Conservation (phyloP, 2,329 filamentous ascomycete genomes). For the Chaetomiaceae sp. region DNA sequence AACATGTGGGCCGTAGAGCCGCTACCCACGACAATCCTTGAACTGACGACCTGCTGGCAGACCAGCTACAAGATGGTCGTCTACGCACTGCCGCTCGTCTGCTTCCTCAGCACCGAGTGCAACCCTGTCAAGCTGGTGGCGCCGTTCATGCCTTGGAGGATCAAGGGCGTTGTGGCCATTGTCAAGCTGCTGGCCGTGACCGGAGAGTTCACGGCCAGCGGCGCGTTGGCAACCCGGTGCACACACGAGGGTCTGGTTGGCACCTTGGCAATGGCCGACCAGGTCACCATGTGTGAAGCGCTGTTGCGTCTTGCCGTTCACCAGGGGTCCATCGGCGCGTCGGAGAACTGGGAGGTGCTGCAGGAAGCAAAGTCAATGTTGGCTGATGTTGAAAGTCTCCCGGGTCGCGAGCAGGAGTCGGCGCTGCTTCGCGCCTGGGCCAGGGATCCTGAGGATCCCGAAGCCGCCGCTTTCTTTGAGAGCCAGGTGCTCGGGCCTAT, state of each 20-base stretch:
- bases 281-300: conserved; percentile 49
- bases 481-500: conserved; percentile 46
- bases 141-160: conserved; percentile 46
- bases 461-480: conserved; percentile 44
- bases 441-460: conserved; percentile 35
- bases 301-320: conserved; percentile 45
- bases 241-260: conserved; percentile 27
- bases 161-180: conserved; percentile 48
- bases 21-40: conserved; percentile 40
- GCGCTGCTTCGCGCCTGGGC: conserved; percentile 42
- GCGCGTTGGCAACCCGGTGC: conserved; percentile 26
- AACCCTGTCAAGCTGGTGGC: conserved; percentile 48
- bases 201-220: conserved; percentile 35
- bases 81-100: conserved; percentile 42
- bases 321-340: conserved; percentile 39
- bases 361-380: conserved; percentile 43
- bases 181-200: conserved; percentile 49
- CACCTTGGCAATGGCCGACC: conserved; percentile 42
- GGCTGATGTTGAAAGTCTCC: conserved; percentile 43
- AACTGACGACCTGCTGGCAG: conserved; percentile 43
- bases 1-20: conserved; percentile 47
- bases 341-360: conserved; percentile 43
- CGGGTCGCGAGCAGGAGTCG: conserved; percentile 42
- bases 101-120: conserved; percentile 43
- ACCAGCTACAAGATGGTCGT: conserved; percentile 38